These are phyloP conservation scores for Paradendryphiella salina DNA, from an alignment of 2,329 filamentous ascomycete species.

Conservation along the genomic window DNA sequence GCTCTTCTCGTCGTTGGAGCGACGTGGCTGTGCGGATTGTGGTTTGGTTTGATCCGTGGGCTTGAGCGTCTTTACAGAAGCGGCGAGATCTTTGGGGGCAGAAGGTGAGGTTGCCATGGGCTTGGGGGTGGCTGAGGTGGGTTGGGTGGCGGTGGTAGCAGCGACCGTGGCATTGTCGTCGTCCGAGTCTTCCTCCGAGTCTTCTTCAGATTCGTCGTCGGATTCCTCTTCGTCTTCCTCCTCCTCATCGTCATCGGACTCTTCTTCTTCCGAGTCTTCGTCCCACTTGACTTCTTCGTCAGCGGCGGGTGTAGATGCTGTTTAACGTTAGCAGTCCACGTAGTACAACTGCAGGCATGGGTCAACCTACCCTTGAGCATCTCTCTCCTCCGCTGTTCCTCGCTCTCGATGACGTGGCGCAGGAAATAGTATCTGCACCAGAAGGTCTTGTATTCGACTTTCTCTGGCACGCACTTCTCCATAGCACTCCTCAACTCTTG, in stretches of 20 bases:
- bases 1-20: conserved; percentile 73
- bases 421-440: conserved; percentile 97
- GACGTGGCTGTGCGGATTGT: conserved; percentile 64
- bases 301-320: conserved; percentile 66
- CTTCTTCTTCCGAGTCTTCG: conserved; percentile 69
- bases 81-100: conserved; percentile 26
- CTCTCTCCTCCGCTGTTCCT: conserved; percentile 85
- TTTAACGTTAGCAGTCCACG: background rate
- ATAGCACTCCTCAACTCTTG: conserved; percentile 83
- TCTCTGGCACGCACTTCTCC: conserved; percentile 94
- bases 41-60: conserved; percentile 43
- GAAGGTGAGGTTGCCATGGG: conserved; percentile 57
- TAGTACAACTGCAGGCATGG: background rate
- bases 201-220: conserved; percentile 17
- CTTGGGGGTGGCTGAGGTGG: background rate
- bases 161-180: conserved; percentile 13
- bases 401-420: conserved; percentile 87
- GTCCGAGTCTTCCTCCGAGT: conserved; percentile 16
- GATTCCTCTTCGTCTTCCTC: conserved; percentile 26
- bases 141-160: background rate
- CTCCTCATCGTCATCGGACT: conserved; percentile 38
- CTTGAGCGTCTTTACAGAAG: conserved; percentile 48
- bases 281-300: conserved; percentile 72
- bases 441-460: conserved; percentile 85
- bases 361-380: conserved; percentile 76